Percentiles rank a stretch among this genome's conserved stretches.
phyloP scores from a whole-genome alignment of 2,329 filamentous ascomycete species.

The Talaromyces funiculosus region DNA sequence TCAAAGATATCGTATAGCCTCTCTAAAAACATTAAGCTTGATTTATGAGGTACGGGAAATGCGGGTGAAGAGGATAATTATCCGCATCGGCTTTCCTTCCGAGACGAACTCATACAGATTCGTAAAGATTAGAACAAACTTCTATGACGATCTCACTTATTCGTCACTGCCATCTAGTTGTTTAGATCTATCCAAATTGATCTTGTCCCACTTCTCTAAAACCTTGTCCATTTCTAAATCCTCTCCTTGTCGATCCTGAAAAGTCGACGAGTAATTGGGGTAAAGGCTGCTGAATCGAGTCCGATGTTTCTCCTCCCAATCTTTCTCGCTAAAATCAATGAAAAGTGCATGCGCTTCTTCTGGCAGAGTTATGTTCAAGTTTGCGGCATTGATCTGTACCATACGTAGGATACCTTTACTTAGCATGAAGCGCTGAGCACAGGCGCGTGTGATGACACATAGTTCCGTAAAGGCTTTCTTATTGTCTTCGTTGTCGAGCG shows the following conservation, averaged over 20 bases:
- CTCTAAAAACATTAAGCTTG: too few relatives aligned
- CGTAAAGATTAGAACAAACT: not conserved
- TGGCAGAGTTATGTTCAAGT: not conserved
- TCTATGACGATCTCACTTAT: not conserved
- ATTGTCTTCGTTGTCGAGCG: not conserved
- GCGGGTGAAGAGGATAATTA: not conserved
- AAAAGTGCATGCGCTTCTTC: conserved; percentile 1
- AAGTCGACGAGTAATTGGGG: not conserved
- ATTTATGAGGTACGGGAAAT: not conserved
- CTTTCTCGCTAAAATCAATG: not conserved
- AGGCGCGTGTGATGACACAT: not conserved
- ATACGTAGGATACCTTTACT: conserved; percentile 3
- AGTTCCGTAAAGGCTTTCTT: conserved; percentile 1
- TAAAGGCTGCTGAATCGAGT: not conserved
- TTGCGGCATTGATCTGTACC: not conserved
- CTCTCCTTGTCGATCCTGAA: not conserved
- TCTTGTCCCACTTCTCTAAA: conserved; percentile 5
- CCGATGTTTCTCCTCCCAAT: not conserved
- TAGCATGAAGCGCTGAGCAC: not conserved
- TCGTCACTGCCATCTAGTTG: not conserved
- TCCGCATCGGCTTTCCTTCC: conserved; percentile 10
- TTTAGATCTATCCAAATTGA: not conserved
- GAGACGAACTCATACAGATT: not conserved
- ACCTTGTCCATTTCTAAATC: not conserved
- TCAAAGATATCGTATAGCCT: too few relatives aligned